Conservation (phyloP, 1,139 yeast species). For the Diutina pseudorugosa region DNA sequence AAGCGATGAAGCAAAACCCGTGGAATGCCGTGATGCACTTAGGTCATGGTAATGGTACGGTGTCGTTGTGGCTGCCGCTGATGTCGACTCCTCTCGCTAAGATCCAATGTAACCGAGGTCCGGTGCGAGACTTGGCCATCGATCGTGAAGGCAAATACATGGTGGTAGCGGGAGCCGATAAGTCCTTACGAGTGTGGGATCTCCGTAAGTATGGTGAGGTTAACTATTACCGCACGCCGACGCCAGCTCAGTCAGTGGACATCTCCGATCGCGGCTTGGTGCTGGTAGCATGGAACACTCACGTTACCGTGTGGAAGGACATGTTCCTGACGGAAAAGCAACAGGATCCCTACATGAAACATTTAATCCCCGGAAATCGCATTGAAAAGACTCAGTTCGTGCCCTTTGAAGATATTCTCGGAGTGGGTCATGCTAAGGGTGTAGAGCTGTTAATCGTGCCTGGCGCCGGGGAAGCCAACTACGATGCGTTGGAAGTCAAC, state of each 20-base stretch:
- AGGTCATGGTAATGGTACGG: slow-evolving; percentile 91
- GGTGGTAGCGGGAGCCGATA: slow-evolving; percentile 90
- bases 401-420: slow-evolving; percentile 92
- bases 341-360: slow-evolving; percentile 84
- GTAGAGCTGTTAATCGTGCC: slow-evolving; percentile 77
- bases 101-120: slow-evolving; percentile 72
- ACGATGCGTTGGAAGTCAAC: slow-evolving; percentile 85
- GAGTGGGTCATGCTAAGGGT: slow-evolving; percentile 76
- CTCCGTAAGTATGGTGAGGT: slow-evolving; percentile 68
- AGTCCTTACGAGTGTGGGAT: slow-evolving; percentile 85
- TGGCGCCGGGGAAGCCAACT: slow-evolving; percentile 97
- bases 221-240: slow-evolving; percentile 67
- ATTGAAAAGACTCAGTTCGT: slow-evolving; percentile 61
- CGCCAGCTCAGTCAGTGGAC: slow-evolving; percentile 72
- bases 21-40: slow-evolving; percentile 93
- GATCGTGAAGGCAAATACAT: slow-evolving; percentile 90
- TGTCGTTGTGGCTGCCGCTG: slow-evolving; percentile 87
- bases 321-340: slow-evolving; percentile 46
- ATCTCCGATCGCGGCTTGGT: slow-evolving; percentile 83
- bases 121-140: slow-evolving; percentile 73
- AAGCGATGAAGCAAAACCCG: slow-evolving; percentile 80
- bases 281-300: slow-evolving; percentile 91
- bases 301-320: slow-evolving; percentile 82
- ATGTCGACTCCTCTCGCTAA: slow-evolving; percentile 81
- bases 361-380: slow-evolving; percentile 67